A percentile compares a stretch with the other conserved stretches of the same genome.
Conservation (phyloP, 768 basidiomycete species). For the Collybiopsis confluens region DNA sequence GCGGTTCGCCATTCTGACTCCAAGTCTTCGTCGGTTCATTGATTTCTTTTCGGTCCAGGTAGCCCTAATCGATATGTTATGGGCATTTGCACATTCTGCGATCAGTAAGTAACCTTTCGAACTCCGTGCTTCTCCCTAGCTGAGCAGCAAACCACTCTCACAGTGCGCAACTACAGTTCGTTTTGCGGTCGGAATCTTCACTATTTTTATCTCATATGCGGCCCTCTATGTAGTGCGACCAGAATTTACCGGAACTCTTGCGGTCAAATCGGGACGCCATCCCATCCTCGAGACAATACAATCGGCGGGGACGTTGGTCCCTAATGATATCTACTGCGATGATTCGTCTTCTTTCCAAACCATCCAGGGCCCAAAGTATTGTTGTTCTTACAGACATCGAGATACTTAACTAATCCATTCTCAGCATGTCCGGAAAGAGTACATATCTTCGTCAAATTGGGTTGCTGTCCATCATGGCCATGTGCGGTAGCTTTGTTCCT, state of each 20-base stretch:
- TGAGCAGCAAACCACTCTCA: neutral
- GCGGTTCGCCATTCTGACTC: constrained; percentile 45
- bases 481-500: constrained; percentile 90
- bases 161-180: constrained; percentile 48
- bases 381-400: neutral
- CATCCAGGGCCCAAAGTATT: constrained; percentile 85
- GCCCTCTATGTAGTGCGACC: constrained; percentile 61
- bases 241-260: constrained; percentile 85
- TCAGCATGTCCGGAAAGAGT: constrained; percentile 66
- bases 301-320: constrained; percentile 63
- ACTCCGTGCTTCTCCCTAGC: neutral
- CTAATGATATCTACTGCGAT: constrained; percentile 90
- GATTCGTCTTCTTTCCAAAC: constrained; percentile 85
- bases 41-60: constrained; percentile 48
- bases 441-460: constrained; percentile 90
- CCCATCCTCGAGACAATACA: constrained; percentile 79
- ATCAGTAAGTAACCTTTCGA: constrained; percentile 52
- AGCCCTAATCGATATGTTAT: constrained; percentile 84
- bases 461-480: constrained; percentile 78
- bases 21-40: neutral
- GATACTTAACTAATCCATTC: neutral
- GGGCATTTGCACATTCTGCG: constrained; percentile 81
- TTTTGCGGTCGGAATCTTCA: no score
- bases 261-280: constrained; percentile 86
- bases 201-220: neutral